Evolutionary conservation across 148 eudicot species (phyloP), one percentile per base, ranked within the genome.

Genomic region (Amaranthus hypochondriacus): DNA sequence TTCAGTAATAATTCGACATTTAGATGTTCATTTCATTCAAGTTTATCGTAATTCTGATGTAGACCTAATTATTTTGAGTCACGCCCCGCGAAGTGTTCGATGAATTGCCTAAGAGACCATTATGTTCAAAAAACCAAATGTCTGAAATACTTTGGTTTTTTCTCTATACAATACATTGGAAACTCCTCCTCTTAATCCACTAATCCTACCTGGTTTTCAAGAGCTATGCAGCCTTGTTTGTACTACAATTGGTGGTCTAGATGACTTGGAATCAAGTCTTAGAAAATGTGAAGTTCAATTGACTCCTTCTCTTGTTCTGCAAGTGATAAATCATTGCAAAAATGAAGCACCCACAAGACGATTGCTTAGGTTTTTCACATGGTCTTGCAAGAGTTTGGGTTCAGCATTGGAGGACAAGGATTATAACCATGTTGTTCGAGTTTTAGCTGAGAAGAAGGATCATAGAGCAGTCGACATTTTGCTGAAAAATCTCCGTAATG

Each of bases 301-400:
- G 52, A 84, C 81, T 1, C 79, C 92, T 4, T 77, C 86, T 7
- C 71, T 73, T 59, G 92, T 88, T 56, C 69, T 81, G 49, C 75
- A 83, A 79, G 85, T 88, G 62, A 78, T 88, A 28, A 75, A 88
- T 66, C 82, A 72, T 11, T 86, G 92, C 68, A 88, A 84, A 74
- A 72, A 73, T 42, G 84, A 88, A 65, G 82, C 86, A 13, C 81
- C 83, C 56, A 73, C 79, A 5, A 88, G 87, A 68, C 80, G 87
- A 69, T 55, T 87, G 74, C 81, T 88, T 44, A 83, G 92, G 68
- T 88, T 88, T 77, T 88, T 88, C 75, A 81, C 84, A 47, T 88
- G 92, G 92, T 86, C 89, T 2, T 69, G 83, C 71, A 82, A 76
- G 74, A 79, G 60, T 75, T 79, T 88, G 68, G 82, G 81, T 7